Percentiles rank a stretch among this genome's conserved stretches.
These are phyloP conservation scores for Diaporthe destruens DNA, from an alignment of 2,329 filamentous ascomycete genomes.

Conservation along the genomic window DNA sequence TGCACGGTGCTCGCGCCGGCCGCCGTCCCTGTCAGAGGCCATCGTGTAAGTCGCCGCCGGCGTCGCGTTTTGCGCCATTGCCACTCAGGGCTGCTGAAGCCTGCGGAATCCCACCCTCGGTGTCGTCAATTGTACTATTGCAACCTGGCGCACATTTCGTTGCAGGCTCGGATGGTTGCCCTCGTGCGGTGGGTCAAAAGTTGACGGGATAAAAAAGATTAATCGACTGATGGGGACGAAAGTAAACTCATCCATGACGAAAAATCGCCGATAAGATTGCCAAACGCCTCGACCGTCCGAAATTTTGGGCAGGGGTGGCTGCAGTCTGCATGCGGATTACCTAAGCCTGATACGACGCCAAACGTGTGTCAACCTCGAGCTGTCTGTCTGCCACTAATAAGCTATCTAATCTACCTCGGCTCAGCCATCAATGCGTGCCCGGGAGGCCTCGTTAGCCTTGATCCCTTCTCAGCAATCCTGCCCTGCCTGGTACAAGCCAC, in stretches of 20 bases:
- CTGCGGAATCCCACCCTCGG: conserved; percentile 6
- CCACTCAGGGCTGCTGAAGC: conserved; percentile 14
- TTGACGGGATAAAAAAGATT: background rate
- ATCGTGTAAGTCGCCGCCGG: conserved; percentile 39
- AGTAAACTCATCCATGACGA: conserved; percentile 29
- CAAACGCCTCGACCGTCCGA: background rate
- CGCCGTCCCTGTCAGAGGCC: conserved; percentile 38
- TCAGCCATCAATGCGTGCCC: conserved; percentile 10
- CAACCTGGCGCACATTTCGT: conserved; percentile 25
- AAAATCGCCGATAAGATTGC: conserved; percentile 38
- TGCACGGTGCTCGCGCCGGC: conserved; percentile 29
- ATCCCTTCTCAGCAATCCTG: too few relatives aligned
- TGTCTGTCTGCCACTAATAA: too few relatives aligned
- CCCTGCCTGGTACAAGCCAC: too few relatives aligned
- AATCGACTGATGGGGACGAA: conserved; percentile 26
- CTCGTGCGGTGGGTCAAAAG: background rate
- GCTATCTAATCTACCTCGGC: too few relatives aligned
- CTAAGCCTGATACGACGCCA: background rate
- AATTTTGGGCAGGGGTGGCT: conserved; percentile 27
- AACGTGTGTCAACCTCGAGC: background rate
- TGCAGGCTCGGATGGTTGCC: too few relatives aligned
- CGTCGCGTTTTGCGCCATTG: conserved; percentile 42
- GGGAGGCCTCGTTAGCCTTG: background rate
- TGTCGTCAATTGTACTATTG: conserved; percentile 22
- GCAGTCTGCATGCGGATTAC: background rate